Base-by-base conservation (phyloP, 2,329 filamentous ascomycete genomes). In the Pseudodiploospora longispora region DNA sequence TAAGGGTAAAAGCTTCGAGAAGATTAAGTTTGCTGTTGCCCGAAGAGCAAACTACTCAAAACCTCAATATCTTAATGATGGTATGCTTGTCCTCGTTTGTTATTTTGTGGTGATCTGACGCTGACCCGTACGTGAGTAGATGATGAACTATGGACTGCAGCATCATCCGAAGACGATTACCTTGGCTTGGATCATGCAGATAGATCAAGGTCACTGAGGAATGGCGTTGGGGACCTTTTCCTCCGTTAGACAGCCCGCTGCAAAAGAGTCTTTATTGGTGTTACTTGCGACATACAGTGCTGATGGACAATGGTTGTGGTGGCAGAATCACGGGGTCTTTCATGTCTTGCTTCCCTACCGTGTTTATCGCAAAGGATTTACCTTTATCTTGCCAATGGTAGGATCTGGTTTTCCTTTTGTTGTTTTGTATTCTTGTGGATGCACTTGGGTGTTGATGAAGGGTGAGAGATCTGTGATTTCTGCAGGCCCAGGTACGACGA, bases 1-100 rank as follows among this genome's bases (percentile, higher is more conserved):
- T 68, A 96, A 96, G 67, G 94, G 93, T 64, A 98, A 98, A 73
- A 88, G 88, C 52, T 90, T 98, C 54, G 91, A 98, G 65, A 97
- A 97, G 74, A 93, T 98, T 65, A 96, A 94, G 66, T 96, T 98
- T 70, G 86, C 89, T 6, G 67, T 95, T 30, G 77, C 96, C 41
- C 73, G 82, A 62, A 74, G 85, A 61, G 75, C 80, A 41, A 71
- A 72, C 36, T 94, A 87, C 65, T 81, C 85, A 34, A 88, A 85
- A 59, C 85, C 89, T 28, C 76, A 80, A 47, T 94, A 94, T 67
- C 71, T 98, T 38, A 81, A 84, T 53, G 93, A 97, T 68, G 89
- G 91, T 95, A 70, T 73, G 82, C 28, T 40, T 32, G 30, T 46
- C 27, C 6, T 19, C 31, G 27, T 27, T 31, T 10, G n/a, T 29